These are phyloP conservation scores for Iris pallida DNA, from an alignment of 116 monocot species.

Conservation along the genomic window DNA sequence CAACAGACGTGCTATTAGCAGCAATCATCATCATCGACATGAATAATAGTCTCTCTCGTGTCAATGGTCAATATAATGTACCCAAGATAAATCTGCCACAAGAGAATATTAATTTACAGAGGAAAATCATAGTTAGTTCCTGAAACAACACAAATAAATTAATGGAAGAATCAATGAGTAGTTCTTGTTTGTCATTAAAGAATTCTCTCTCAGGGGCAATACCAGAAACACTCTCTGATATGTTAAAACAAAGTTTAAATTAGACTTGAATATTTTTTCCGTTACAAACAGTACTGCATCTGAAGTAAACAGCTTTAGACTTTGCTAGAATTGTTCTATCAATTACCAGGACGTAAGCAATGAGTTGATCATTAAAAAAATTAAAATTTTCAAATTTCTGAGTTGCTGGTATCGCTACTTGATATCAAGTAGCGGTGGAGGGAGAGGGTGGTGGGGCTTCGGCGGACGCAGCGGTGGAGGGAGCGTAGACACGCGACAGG, in stretches of 20 bases:
- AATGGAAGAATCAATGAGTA: background rate
- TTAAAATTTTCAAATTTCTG: too few relatives aligned
- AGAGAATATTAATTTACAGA: background rate
- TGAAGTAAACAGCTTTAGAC: too few relatives aligned
- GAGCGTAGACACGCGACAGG: too few relatives aligned
- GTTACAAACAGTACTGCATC: too few relatives aligned
- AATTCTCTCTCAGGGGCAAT: background rate
- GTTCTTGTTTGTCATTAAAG: background rate
- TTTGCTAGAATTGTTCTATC: too few relatives aligned
- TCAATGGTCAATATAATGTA: conserved; percentile 25
- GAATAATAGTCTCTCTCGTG: background rate
- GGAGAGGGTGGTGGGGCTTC: too few relatives aligned
- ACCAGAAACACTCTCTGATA: background rate
- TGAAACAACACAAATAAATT: background rate
- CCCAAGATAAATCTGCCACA: conserved; percentile 34
- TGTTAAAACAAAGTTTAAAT: background rate
- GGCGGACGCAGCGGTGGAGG: too few relatives aligned
- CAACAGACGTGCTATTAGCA: background rate
- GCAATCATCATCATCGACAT: background rate
- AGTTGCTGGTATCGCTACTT: too few relatives aligned
- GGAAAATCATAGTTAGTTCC: background rate
- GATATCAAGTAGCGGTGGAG: too few relatives aligned
- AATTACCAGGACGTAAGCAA: too few relatives aligned
- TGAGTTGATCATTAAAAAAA: too few relatives aligned
- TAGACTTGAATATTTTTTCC: background rate